Conservation (phyloP, 2,329 filamentous ascomycete genomes). For the Tolypocladium ophioglossoides region DNA sequence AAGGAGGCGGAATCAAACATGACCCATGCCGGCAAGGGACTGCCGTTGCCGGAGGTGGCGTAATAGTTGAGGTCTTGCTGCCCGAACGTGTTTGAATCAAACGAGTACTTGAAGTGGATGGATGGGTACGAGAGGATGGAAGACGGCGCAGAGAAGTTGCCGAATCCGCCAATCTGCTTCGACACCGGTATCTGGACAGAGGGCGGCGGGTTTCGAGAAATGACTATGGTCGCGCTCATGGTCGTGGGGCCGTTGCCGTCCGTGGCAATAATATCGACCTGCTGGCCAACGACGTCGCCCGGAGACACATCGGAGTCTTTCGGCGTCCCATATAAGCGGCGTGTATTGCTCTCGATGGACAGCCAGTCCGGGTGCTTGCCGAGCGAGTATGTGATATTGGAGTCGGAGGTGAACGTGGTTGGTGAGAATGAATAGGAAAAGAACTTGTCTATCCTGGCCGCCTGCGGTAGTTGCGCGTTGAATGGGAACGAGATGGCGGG, state of each 20-base stretch:
- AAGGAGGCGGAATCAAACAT: slow-evolving; percentile 56
- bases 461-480: slow-evolving; percentile 74
- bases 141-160: slow-evolving; percentile 48
- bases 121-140: slow-evolving; percentile 47
- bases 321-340: slow-evolving; percentile 64
- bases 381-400: slow-evolving; percentile 57
- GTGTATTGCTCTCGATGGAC: slow-evolving; percentile 51
- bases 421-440: slow-evolving; percentile 64
- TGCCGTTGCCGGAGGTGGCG: slow-evolving; percentile 63
- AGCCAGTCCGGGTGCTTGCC: slow-evolving; percentile 62
- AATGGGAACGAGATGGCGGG: slow-evolving; percentile 56
- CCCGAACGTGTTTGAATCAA: slow-evolving; percentile 53
- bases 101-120: slow-evolving; percentile 39
- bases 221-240: slow-evolving; percentile 59
- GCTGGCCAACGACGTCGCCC: slow-evolving; percentile 45
- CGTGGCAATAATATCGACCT: slow-evolving; percentile 58
- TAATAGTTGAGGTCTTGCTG: slow-evolving; percentile 56
- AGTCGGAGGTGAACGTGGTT: slow-evolving; percentile 61
- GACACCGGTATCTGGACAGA: slow-evolving; percentile 43
- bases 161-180: slow-evolving; percentile 46
- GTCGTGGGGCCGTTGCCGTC: slow-evolving; percentile 53
- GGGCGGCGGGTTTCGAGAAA: slow-evolving; percentile 49
- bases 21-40: slow-evolving; percentile 80
- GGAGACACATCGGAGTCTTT: slow-evolving; percentile 34
- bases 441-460: slow-evolving; percentile 55